These are phyloP conservation scores for Coemansia aciculifera DNA, from an alignment of 192 early-diverging fungal species.

Conservation along the genomic window DNA sequence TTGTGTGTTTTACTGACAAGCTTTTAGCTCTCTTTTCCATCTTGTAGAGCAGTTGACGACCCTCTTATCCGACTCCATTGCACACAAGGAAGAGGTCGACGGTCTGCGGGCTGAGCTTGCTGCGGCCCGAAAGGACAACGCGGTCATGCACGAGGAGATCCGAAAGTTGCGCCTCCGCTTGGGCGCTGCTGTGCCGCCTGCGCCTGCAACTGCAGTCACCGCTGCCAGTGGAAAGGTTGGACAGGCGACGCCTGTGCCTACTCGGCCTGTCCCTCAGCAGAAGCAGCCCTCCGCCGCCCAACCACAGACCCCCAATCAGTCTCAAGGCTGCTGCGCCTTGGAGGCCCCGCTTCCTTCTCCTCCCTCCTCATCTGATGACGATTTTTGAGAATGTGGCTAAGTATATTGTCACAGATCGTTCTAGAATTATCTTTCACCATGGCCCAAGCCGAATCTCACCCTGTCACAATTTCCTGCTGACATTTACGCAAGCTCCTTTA, in stretches of 20 bases:
- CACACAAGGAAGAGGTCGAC: conserved; percentile 57
- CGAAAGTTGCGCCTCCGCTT: conserved; percentile 26
- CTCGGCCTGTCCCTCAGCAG: background rate
- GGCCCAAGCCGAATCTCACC: background rate
- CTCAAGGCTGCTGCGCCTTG: conserved; percentile 31
- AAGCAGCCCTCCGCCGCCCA: too few relatives aligned
- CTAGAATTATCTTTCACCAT: conserved; percentile 40
- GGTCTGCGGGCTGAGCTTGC: conserved; percentile 52
- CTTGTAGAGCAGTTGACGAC: conserved; percentile 61
- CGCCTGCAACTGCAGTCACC: background rate
- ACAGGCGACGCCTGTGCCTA: background rate
- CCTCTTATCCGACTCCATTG: conserved; percentile 61
- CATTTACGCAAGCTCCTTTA: background rate
- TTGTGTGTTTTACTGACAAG: conserved; percentile 7
- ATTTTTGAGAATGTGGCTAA: conserved; percentile 24
- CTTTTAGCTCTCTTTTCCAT: conserved; percentile 5
- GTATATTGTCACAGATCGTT: conserved; percentile 30
- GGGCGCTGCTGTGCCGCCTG: conserved; percentile 3
- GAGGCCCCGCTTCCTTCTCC: conserved; percentile 5
- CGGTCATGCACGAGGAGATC: conserved; percentile 45
- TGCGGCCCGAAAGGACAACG: conserved; percentile 33
- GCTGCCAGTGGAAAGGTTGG: background rate
- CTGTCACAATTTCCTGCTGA: background rate
- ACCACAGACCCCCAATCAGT: background rate
- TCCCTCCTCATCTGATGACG: conserved; percentile 15